A percentile compares a stretch with the other conserved stretches of the same genome.
phyloP scores from a whole-genome alignment of 352 stramenopile genomes.

The Globisporangium megalacanthum region DNA sequence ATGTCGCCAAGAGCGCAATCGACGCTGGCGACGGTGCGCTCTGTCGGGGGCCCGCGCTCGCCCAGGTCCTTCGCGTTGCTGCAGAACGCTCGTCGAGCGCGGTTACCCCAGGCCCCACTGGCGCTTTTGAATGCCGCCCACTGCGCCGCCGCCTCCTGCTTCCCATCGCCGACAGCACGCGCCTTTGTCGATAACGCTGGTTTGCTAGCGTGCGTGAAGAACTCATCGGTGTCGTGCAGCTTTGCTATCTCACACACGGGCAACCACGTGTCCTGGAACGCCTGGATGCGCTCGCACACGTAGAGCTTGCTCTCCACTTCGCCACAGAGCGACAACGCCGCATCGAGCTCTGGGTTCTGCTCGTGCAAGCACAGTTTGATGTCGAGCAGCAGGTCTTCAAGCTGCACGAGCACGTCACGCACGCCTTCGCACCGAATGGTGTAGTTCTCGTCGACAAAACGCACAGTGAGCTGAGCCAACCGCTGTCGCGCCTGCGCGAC shows the following conservation, averaged over 20 bases:
- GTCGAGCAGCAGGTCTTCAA: constrained; percentile 30
- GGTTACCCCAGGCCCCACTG: constrained; percentile 8
- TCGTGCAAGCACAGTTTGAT: constrained; percentile 34
- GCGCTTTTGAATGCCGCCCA: constrained; percentile 11
- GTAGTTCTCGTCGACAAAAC: constrained; percentile 34
- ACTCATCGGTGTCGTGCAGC: constrained; percentile 59
- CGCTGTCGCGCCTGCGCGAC: constrained; percentile 28
- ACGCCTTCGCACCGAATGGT: constrained; percentile 30
- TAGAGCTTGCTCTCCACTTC: constrained; percentile 25
- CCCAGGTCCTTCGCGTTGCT: neutral
- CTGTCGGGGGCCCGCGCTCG: neutral
- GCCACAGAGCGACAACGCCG: constrained; percentile 18
- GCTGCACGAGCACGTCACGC: constrained; percentile 18
- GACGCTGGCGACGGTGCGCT: constrained; percentile 1
- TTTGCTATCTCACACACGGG: constrained; percentile 38
- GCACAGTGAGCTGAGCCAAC: constrained; percentile 24
- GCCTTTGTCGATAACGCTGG: constrained; percentile 5
- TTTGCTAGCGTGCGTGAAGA: constrained; percentile 24
- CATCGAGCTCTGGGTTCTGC: constrained; percentile 37
- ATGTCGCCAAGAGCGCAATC: constrained; percentile 35
- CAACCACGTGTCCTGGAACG: constrained; percentile 43
- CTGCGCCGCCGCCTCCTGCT: constrained; percentile 12
- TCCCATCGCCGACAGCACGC: constrained; percentile 5
- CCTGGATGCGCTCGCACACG: constrained; percentile 30
- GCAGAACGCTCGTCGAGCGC: constrained; percentile 10